Evolutionary conservation across 1,139 yeast species (phyloP), one percentile per base, ranked within the genome.

Genomic region (Suhomyces ambrosiae): DNA sequence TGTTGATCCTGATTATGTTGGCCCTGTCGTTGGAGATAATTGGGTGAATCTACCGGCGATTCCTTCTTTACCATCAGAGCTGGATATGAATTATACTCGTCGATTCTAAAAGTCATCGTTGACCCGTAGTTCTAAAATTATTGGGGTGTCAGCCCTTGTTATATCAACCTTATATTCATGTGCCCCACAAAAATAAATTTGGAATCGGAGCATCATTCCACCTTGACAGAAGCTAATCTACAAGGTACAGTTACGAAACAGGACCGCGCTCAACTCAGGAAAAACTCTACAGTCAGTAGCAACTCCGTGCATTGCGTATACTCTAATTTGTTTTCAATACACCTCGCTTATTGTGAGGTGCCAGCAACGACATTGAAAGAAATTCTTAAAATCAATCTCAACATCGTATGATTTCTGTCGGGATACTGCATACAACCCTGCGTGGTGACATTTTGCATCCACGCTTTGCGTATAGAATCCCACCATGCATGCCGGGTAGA

Each of bases 71-170:
- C 16, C 22, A 23, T 24, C 27, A 10, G 36, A 7, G 14, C 17
- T 9, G 23, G 30, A 23, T 26, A 65, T 7, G 63, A 58, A 45
- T 61, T 60, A 39, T 63, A 64, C 40, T 64, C 68, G 45, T 61
- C 59, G 33, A 61, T 37, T 35, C 49, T 60, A 42, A 59, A 63
- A 27, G 66, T 51, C 71, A 63, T 63, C 21, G 21, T n/a, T n/a
- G n/a, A n/a, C n/a, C n/a, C n/a, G n/a, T n/a, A n/a, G n/a, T n/a
- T n/a, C n/a, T n/a, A n/a, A 8, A 14, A 26, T 12, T 7, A 17
- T 4, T 10, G 23, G 32, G 25, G 18, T 9, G 10, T 8, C 2
- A n/a, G 25, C 13, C 14, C 14, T 24, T 15, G 37, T 22, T 33
- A 28, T 33, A 33, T 33, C 24, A 23, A 12, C 7, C 15, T 15